Evolutionary conservation across 1,284 basidiomycete genomes (phyloP), one percentile per base, ranked within the genome.

Genomic region (Gomphus bonarii): DNA sequence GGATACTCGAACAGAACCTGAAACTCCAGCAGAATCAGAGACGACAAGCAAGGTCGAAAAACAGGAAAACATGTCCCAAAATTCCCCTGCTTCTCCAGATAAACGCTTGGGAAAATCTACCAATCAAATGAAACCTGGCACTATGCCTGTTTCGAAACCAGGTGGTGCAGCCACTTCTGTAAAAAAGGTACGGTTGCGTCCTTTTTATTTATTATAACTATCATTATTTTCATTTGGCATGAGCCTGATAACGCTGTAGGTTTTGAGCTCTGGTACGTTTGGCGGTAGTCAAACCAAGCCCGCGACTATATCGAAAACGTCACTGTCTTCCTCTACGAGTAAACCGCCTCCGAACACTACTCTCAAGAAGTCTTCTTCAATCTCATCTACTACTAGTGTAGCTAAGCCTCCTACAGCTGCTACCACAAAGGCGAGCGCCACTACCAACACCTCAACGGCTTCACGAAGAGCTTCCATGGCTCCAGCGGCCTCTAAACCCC

Each of bases 361-460:
- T 20, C 42, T 46, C 18, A 53, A 47, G 50, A 46, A 43, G 28
- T 33, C 57, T 12, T 25, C 57, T 48, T 52, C 50, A 33, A 51
- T 22, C 31, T 48, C 54, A 20, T 52, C 61, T 22, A 60, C 62
- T n/a, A 55, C 59, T 42, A 55, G 57, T 20, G 61, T 53, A 36
- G 46, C 47, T 31, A 54, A 44, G 50, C 54, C 74, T 53, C 67
- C 74, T 59, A 63, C 77, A 57, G 62, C 65, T 33, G 57, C 63
- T 14, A 63, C 69, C 38, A 73, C 43, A 4, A 44, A 44, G 20
- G 22, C 43, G 20, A 22, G 20, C 46, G 63, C 67, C 14, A 60
- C 73, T 60, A 42, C 64, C 30, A 30, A 57, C 16, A 40, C 63
- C 20, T 61, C 65, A 43, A 16, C 59, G 6, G 66, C 64, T 59